Evolutionary conservation across 2,329 filamentous ascomycete genomes (phyloP).

Genomic region (Neonectria punicea): DNA sequence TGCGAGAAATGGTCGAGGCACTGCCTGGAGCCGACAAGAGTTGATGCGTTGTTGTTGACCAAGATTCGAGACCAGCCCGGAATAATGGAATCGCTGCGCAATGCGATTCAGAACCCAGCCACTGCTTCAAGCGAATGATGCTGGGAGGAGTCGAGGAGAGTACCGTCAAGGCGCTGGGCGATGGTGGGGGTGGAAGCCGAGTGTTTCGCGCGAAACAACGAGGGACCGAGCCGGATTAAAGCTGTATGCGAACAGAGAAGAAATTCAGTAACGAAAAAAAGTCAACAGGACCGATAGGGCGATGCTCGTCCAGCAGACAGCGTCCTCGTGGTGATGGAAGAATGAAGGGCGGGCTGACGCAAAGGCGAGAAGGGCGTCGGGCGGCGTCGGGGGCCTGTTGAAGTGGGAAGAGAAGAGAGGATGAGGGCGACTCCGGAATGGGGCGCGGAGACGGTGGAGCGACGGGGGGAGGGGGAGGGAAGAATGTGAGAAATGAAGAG

Average conservation of each 20-base stretch:
- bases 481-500: slow-evolving; percentile 43
- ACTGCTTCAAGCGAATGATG: slow-evolving; percentile 59
- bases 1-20: slow-evolving; percentile 44
- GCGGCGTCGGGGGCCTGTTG: slow-evolving; percentile 41
- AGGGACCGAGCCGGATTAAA: slow-evolving; percentile 52
- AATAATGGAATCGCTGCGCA: slow-evolving; percentile 46
- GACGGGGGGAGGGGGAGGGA: slow-evolving; percentile 37
- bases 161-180: slow-evolving; percentile 55
- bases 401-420: slow-evolving; percentile 41
- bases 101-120: slow-evolving; percentile 48
- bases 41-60: slow-evolving; percentile 43
- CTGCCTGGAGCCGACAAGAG: slow-evolving; percentile 46
- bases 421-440: slow-evolving; percentile 44
- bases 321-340: slow-evolving; percentile 39
- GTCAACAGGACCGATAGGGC: slow-evolving; percentile 41
- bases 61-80: slow-evolving; percentile 62
- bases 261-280: slow-evolving; percentile 42
- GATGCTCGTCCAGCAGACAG: slow-evolving; percentile 43
- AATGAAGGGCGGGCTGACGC: slow-evolving; percentile 45
- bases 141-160: slow-evolving; percentile 45
- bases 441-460: slow-evolving; percentile 48
- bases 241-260: slow-evolving; percentile 55
- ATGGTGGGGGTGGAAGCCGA: slow-evolving; percentile 45
- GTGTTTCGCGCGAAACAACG: slow-evolving; percentile 42
- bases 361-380: slow-evolving; percentile 36